A percentile compares a stretch with the other conserved stretches of the same genome.
These are phyloP conservation scores for Ganoderma meredithae DNA, from an alignment of 1,284 basidiomycete species.

Conservation along the genomic window DNA sequence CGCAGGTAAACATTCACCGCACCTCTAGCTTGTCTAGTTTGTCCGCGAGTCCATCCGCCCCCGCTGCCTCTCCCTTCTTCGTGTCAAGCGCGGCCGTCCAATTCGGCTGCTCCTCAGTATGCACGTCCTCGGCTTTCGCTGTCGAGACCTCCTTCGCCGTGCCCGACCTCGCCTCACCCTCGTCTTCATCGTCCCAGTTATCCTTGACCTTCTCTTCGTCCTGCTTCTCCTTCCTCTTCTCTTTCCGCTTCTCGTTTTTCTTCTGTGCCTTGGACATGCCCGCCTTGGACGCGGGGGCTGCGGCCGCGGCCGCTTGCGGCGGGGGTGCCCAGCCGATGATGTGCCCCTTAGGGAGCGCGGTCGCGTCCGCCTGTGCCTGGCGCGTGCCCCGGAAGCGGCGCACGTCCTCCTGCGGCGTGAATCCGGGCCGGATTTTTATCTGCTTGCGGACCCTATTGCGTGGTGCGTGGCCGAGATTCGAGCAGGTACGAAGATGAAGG, in stretches of 20 bases:
- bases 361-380: slow-evolving; percentile 74
- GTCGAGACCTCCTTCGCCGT: slow-evolving; percentile 17
- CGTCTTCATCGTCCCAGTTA: slow-evolving; percentile 82
- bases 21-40: slow-evolving; percentile 55
- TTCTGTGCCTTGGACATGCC: slow-evolving; percentile 65
- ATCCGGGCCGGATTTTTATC: slow-evolving; percentile 91
- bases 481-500: slow-evolving; percentile 3
- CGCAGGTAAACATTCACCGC: slow-evolving; percentile 32
- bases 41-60: slow-evolving; percentile 46
- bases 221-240: slow-evolving; percentile 67
- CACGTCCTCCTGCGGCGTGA: slow-evolving; percentile 94
- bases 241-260: slow-evolving; percentile 83
- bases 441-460: slow-evolving; percentile 82
- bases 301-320: slow-evolving; percentile 43
- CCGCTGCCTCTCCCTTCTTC: slow-evolving; percentile 22
- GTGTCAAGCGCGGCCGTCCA: slow-evolving; percentile 33
- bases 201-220: slow-evolving; percentile 59
- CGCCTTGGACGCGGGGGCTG: slow-evolving; percentile 33
- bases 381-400: slow-evolving; percentile 81
- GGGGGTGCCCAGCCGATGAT: slow-evolving; percentile 83
- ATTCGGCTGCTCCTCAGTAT: slow-evolving; percentile 31
- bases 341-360: slow-evolving; percentile 73
- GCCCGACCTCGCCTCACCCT: slow-evolving; percentile 46
- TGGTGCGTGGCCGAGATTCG: not conserved
- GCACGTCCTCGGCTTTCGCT: slow-evolving; percentile 22